phyloP scores from a whole-genome alignment of 495 filamentous ascomycete genomes.

The Hypoxylon rickii region DNA sequence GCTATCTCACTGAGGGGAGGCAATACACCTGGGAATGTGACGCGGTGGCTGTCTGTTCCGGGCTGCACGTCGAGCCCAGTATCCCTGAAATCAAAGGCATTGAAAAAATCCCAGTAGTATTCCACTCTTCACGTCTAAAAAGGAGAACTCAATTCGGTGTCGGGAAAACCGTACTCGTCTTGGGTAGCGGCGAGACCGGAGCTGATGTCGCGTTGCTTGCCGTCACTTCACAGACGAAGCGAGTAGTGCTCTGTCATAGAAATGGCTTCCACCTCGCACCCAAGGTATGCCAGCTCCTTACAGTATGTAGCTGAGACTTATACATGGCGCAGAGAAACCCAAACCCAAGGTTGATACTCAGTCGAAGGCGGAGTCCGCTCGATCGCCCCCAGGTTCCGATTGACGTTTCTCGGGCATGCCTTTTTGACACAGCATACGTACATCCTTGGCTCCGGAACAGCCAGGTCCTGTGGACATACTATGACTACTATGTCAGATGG shows the following conservation, averaged over 20 bases:
- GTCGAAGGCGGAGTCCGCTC: conserved; percentile 10
- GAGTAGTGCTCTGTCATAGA: conserved; percentile 47
- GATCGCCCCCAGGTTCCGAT: conserved; percentile 46
- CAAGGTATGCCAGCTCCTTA: conserved; percentile 29
- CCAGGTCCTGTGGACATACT: conserved; percentile 30
- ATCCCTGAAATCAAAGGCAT: conserved; percentile 43
- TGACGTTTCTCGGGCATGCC: conserved; percentile 46
- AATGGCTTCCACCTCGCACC: conserved; percentile 45
- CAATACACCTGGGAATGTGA: conserved; percentile 39
- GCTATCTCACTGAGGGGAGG: conserved; percentile 14
- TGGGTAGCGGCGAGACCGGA: conserved; percentile 47
- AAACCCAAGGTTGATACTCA: conserved; percentile 23
- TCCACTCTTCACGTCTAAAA: conserved; percentile 48
- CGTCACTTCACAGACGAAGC: conserved; percentile 42
- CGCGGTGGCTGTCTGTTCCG: conserved; percentile 45
- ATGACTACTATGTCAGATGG: conserved; percentile 27
- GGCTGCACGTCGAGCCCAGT: conserved; percentile 43
- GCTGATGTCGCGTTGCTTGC: conserved; percentile 47
- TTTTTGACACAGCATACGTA: conserved; percentile 56
- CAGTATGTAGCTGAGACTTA: conserved; percentile 3
- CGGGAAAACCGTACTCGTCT: conserved; percentile 41
- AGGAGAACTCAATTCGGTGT: conserved; percentile 39
- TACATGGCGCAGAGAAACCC: conserved; percentile 26
- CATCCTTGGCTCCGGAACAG: conserved; percentile 44
- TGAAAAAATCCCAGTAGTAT: conserved; percentile 38